A percentile compares a stretch with the other conserved stretches of the same genome.
Evolutionary conservation across 805 yeast species (phyloP).

Genomic region (Nakazawaea ishiwadae): DNA sequence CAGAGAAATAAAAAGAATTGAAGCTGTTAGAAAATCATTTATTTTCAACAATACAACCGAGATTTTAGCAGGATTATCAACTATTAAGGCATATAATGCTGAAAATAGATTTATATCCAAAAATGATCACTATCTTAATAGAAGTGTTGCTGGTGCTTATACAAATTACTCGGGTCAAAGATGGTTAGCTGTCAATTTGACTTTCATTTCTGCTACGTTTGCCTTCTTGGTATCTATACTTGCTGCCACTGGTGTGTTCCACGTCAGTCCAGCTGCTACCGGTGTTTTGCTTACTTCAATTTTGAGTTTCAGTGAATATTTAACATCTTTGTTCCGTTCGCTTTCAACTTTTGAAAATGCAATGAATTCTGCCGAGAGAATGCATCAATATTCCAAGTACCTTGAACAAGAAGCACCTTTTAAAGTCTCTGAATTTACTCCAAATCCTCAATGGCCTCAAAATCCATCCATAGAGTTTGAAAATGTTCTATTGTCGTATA

Average conservation of each 20-base stretch:
- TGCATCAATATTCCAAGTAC: constrained; percentile 51
- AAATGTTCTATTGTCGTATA: constrained; percentile 54
- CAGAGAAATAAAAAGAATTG: constrained; percentile 42
- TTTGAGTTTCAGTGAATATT: constrained; percentile 51
- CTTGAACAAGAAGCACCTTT: constrained; percentile 60
- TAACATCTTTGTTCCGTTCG: constrained; percentile 43
- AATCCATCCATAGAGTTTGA: constrained; percentile 53
- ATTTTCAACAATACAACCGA: constrained; percentile 46
- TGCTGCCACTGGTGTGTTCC: constrained; percentile 56
- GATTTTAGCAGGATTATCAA: constrained; percentile 39
- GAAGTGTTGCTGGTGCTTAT: constrained; percentile 40
- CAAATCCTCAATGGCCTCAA: constrained; percentile 58
- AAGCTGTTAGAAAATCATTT: constrained; percentile 40
- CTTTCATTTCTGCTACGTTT: constrained; percentile 37
- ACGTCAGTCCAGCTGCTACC: constrained; percentile 52
- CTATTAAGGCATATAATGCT: constrained; percentile 37
- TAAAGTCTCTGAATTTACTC: constrained; percentile 33
- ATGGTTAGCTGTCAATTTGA: constrained; percentile 58
- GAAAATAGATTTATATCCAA: constrained; percentile 28
- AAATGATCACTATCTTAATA: constrained; percentile 32
- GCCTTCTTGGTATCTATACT: constrained; percentile 48
- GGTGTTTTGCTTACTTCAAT: constrained; percentile 60
- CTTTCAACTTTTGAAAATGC: constrained; percentile 47
- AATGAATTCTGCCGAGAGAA: constrained; percentile 60
- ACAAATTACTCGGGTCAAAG: constrained; percentile 51